phyloP scores from a whole-genome alignment of 768 basidiomycete species.

The Boletus tomentosulus region DNA sequence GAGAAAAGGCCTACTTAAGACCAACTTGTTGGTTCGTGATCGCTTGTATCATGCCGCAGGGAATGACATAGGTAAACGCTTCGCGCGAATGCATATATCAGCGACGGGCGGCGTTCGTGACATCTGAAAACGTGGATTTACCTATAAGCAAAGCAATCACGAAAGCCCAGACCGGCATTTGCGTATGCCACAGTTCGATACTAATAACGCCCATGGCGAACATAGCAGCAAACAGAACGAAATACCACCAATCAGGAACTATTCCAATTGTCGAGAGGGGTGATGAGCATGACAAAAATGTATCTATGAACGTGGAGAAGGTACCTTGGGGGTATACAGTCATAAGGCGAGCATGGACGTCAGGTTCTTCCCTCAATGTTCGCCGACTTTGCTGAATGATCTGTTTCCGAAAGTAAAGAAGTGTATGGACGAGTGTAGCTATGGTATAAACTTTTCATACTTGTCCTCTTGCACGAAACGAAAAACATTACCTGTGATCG shows the following conservation, averaged over 20 bases:
- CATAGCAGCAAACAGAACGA: slow-evolving; percentile 62
- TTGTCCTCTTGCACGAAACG: background rate
- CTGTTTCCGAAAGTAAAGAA: slow-evolving; percentile 73
- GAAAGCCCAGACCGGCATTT: slow-evolving; percentile 67
- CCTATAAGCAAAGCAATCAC: slow-evolving; percentile 59
- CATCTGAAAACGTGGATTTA: slow-evolving; percentile 20
- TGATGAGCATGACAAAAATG: background rate
- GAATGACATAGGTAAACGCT: slow-evolving; percentile 45
- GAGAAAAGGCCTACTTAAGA: slow-evolving; percentile 37
- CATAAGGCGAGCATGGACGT: slow-evolving; percentile 85
- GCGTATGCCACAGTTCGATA: slow-evolving; percentile 71
- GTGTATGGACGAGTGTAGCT: slow-evolving; percentile 30
- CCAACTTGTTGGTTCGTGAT: slow-evolving; percentile 80
- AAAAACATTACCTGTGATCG: slow-evolving; percentile 54
- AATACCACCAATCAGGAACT: slow-evolving; percentile 88
- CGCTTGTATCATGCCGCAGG: slow-evolving; percentile 58
- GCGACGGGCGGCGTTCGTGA: background rate
- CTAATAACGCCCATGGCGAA: slow-evolving; percentile 63
- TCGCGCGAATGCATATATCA: slow-evolving; percentile 3
- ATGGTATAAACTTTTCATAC: background rate
- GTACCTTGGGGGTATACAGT: slow-evolving; percentile 51
- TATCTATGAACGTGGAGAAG: background rate
- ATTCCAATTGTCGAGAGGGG: slow-evolving; percentile 15
- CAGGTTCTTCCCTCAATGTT: slow-evolving; percentile 71
- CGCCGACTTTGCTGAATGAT: slow-evolving; percentile 69